A percentile compares a stretch with the other conserved stretches of the same genome.
These are phyloP conservation scores for Penicillium brasilianum DNA, from an alignment of 2,329 filamentous ascomycete species.

Conservation along the genomic window DNA sequence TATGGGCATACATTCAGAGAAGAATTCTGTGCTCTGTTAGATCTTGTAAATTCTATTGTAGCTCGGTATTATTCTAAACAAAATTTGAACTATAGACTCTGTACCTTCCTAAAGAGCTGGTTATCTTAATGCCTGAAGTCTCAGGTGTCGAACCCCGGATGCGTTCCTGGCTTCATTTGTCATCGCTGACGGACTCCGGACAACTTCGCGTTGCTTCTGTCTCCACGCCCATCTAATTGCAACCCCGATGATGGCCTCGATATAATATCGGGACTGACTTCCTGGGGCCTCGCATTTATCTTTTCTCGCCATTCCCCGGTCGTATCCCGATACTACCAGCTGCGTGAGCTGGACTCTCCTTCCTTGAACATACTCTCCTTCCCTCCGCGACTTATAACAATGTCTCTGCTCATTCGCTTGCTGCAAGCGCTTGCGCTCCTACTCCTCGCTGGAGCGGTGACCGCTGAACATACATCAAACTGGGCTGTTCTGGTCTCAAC, in stretches of 20 bases:
- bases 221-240: background rate
- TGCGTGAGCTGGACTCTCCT: conserved; percentile 10
- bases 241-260: conserved; percentile 14
- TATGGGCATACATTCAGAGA: no score
- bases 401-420: conserved; percentile 35
- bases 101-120: background rate
- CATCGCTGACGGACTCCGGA: background rate
- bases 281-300: background rate
- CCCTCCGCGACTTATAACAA: conserved; percentile 26
- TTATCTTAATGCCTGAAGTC: background rate
- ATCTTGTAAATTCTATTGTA: background rate
- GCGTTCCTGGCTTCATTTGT: conserved; percentile 8
- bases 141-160: conserved; percentile 15
- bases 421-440: conserved; percentile 34
- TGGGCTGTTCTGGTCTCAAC: conserved; percentile 99
- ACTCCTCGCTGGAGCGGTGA: conserved; percentile 27
- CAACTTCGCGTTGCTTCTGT: conserved; percentile 2
- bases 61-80: background rate
- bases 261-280: conserved; percentile 7
- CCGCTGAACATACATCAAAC: conserved; percentile 81
- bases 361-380: conserved; percentile 20
- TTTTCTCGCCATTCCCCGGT: background rate
- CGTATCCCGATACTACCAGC: background rate
- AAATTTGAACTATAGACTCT: background rate
- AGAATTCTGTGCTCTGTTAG: background rate